Evolutionary conservation across 805 yeast genomes (phyloP).

Genomic region (Kodamaea laetipori): DNA sequence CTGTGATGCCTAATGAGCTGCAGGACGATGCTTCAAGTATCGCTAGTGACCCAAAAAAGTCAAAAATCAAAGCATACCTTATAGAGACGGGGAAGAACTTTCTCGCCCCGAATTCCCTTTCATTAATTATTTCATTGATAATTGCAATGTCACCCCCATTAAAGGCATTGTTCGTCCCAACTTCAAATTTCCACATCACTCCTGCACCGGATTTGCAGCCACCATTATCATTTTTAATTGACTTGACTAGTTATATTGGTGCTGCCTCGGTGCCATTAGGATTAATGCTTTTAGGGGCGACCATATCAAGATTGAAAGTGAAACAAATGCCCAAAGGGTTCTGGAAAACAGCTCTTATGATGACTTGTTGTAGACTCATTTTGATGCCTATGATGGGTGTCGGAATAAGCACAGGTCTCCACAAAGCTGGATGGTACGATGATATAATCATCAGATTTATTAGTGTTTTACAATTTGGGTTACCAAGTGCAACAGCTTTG

Average conservation of each 20-base stretch:
- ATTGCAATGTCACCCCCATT: slow-evolving; percentile 86
- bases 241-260: slow-evolving; percentile 76
- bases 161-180: slow-evolving; percentile 52
- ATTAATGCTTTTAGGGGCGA: slow-evolving; percentile 78
- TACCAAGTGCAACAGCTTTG: slow-evolving; percentile 88
- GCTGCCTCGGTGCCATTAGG: slow-evolving; percentile 90
- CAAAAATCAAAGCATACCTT: slow-evolving; percentile 3
- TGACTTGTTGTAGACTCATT: slow-evolving; percentile 61
- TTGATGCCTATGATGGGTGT: slow-evolving; percentile 80
- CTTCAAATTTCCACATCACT: slow-evolving; percentile 52
- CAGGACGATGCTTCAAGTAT: background rate
- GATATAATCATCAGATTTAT: slow-evolving; percentile 70
- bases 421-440: slow-evolving; percentile 64
- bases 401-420: slow-evolving; percentile 56
- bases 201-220: slow-evolving; percentile 86
- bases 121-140: slow-evolving; percentile 64
- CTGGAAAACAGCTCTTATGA: slow-evolving; percentile 61
- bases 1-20: slow-evolving; percentile 12
- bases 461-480: slow-evolving; percentile 69
- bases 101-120: slow-evolving; percentile 68
- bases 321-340: slow-evolving; percentile 66
- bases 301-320: slow-evolving; percentile 73
- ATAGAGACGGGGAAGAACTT: slow-evolving; percentile 46
- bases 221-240: slow-evolving; percentile 82
- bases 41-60: background rate